phyloP scores from a whole-genome alignment of 1,284 basidiomycete genomes.

The Trametes sp. region DNA sequence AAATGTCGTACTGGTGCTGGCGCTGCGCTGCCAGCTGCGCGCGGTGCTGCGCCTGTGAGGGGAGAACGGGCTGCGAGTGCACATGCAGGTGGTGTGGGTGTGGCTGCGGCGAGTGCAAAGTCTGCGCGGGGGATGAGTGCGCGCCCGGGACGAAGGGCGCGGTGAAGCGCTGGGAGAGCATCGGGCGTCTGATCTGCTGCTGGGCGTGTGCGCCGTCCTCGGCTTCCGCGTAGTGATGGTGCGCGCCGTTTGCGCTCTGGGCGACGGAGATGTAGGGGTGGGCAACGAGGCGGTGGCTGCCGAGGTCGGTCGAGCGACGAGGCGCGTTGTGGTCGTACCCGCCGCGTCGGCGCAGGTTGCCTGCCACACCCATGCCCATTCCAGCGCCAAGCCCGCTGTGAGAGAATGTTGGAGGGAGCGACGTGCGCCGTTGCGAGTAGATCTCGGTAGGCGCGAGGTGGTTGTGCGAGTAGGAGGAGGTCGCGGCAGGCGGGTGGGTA shows the following conservation, averaged over 20 bases:
- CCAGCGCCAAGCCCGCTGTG: slow-evolving; percentile 14
- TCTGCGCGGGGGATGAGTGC: slow-evolving; percentile 9
- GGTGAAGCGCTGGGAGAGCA: slow-evolving; percentile 55
- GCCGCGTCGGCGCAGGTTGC: slow-evolving; percentile 19
- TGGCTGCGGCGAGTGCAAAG: slow-evolving; percentile 7
- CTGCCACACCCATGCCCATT: slow-evolving; percentile 59
- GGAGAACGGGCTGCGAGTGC: slow-evolving; percentile 22
- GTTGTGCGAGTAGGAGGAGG: slow-evolving; percentile 21
- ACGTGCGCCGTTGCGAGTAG: slow-evolving; percentile 28
- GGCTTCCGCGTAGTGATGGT: slow-evolving; percentile 16
- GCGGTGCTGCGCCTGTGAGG: slow-evolving; percentile 20
- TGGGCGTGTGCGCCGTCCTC: slow-evolving; percentile 18
- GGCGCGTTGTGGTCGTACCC: slow-evolving; percentile 31
- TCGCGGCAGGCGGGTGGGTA: slow-evolving; percentile 29
- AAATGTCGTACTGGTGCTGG: slow-evolving; percentile 24
- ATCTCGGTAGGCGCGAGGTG: slow-evolving; percentile 28
- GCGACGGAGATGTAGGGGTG: slow-evolving; percentile 72
- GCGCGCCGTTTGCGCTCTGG: slow-evolving; percentile 32
- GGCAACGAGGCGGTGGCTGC: slow-evolving; percentile 61
- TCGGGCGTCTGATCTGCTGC: slow-evolving; percentile 36
- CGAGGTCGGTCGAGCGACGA: slow-evolving; percentile 47
- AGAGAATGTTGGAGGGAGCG: slow-evolving; percentile 26
- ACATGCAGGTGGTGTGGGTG: slow-evolving; percentile 13
- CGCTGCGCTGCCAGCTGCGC: slow-evolving; percentile 11
- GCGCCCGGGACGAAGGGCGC: slow-evolving; percentile 16